phyloP scores from a whole-genome alignment of 148 eudicot genomes.

The Tetragonia tetragonoides region DNA sequence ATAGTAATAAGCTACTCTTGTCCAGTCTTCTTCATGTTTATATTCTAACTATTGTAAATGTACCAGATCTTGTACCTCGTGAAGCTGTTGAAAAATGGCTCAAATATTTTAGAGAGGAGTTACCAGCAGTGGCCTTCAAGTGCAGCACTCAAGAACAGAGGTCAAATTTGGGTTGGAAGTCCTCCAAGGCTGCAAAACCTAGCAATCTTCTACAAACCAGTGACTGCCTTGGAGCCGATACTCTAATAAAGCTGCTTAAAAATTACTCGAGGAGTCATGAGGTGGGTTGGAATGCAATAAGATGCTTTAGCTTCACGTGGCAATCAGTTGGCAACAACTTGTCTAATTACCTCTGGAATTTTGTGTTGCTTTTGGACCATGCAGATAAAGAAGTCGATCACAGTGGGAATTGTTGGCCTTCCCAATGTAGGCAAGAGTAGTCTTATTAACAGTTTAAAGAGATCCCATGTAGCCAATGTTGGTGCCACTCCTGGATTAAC shows the following conservation, averaged over 20 bases:
- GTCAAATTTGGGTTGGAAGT: conserved; percentile 82
- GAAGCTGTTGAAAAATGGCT: conserved; percentile 99
- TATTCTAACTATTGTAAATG: conserved; percentile 10
- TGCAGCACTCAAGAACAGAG: conserved; percentile 95
- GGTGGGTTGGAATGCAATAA: conserved; percentile 33
- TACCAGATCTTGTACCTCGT: conserved; percentile 88
- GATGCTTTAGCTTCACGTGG: background rate
- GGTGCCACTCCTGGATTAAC: conserved; percentile 98
- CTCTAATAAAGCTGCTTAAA: conserved; percentile 78
- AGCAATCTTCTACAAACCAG: conserved; percentile 74
- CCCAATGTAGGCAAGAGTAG: conserved; percentile 99
- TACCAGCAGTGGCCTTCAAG: conserved; percentile 93
- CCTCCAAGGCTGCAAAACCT: conserved; percentile 58
- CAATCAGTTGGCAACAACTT: conserved; percentile 1
- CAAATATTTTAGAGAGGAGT: conserved; percentile 92
- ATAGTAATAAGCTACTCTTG: background rate
- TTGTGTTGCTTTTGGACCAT: conserved; percentile 4
- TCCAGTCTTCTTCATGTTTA: background rate
- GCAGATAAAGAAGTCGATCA: conserved; percentile 89
- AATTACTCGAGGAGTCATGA: conserved; percentile 96
- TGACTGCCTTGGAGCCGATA: conserved; percentile 97
- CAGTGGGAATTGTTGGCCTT: conserved; percentile 87
- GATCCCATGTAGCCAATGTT: conserved; percentile 85
- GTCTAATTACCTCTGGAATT: background rate
- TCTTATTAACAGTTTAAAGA: conserved; percentile 92